phyloP scores from a whole-genome alignment of 345 rosid genomes.

The Euphorbia tirucalli region DNA sequence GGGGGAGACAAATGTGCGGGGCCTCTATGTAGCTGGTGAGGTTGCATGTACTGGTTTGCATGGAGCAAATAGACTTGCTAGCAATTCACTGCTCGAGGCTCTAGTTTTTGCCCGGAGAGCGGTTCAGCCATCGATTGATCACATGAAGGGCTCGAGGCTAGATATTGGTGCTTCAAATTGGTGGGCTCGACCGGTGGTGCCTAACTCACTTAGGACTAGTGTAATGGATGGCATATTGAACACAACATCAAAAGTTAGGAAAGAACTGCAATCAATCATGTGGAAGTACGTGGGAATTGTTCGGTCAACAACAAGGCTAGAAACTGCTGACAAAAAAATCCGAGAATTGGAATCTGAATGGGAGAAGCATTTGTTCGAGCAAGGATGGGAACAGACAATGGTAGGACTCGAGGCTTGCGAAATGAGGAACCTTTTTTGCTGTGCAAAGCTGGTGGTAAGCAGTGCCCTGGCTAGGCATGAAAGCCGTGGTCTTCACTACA shows the following conservation, averaged over 20 bases:
- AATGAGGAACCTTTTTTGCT: constrained; percentile 90
- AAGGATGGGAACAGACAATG: constrained; percentile 83
- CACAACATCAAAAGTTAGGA: constrained; percentile 59
- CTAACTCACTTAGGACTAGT: constrained; percentile 42
- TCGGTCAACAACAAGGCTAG: constrained; percentile 69
- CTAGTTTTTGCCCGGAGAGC: constrained; percentile 91
- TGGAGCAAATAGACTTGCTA: constrained; percentile 95
- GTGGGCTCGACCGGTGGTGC: constrained; percentile 74
- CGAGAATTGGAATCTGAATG: constrained; percentile 63
- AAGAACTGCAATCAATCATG: constrained; percentile 80
- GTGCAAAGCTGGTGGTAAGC: constrained; percentile 89
- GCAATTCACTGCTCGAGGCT: constrained; percentile 95
- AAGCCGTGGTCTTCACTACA: constrained; percentile 96
- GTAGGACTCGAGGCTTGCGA: constrained; percentile 88
- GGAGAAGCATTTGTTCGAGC: constrained; percentile 76
- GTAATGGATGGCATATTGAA: constrained; percentile 42
- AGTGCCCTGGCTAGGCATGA: constrained; percentile 90
- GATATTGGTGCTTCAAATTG: constrained; percentile 39
- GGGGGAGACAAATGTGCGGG: constrained; percentile 85
- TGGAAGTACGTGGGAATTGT: constrained; percentile 92
- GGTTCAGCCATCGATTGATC: constrained; percentile 74
- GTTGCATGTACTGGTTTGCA: constrained; percentile 97
- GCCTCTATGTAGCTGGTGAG: constrained; percentile 95
- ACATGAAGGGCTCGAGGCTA: constrained; percentile 56
- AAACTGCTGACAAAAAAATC: constrained; percentile 55